phyloP scores from a whole-genome alignment of 192 early-diverging fungal species.

The Entomortierella lignicola region DNA sequence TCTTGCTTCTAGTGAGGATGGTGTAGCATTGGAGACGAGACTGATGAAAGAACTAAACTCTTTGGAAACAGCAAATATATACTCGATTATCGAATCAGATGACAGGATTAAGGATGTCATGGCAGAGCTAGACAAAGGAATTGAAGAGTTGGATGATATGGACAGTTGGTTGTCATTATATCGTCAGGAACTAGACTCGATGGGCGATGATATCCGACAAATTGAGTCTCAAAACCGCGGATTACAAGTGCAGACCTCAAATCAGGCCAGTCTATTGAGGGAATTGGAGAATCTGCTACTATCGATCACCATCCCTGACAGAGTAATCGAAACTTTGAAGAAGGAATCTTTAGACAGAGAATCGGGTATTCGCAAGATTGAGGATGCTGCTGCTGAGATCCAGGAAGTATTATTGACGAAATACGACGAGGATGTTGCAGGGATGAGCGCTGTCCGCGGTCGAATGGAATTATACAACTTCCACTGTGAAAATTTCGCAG shows the following conservation, averaged over 20 bases:
- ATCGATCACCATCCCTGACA: slow-evolving; percentile 71
- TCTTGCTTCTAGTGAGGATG: slow-evolving; percentile 89
- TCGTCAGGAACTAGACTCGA: slow-evolving; percentile 86
- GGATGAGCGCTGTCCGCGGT: slow-evolving; percentile 62
- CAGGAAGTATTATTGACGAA: slow-evolving; percentile 74
- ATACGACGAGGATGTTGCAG: slow-evolving; percentile 62
- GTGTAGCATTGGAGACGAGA: slow-evolving; percentile 86
- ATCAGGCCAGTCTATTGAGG: slow-evolving; percentile 86
- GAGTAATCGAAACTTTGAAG: slow-evolving; percentile 70
- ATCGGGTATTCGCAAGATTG: slow-evolving; percentile 67
- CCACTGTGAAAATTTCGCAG: slow-evolving; percentile 73
- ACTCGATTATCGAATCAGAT: slow-evolving; percentile 94
- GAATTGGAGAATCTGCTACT: slow-evolving; percentile 82
- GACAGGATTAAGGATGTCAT: slow-evolving; percentile 84
- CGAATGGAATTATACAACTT: slow-evolving; percentile 74
- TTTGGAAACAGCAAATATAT: slow-evolving; percentile 93
- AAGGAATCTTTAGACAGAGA: slow-evolving; percentile 73
- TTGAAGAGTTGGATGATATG: slow-evolving; percentile 85
- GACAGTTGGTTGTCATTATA: slow-evolving; percentile 90
- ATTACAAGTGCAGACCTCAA: slow-evolving; percentile 88
- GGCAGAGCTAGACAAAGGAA: slow-evolving; percentile 84
- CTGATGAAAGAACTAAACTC: slow-evolving; percentile 86
- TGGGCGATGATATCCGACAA: slow-evolving; percentile 81
- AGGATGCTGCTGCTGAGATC: slow-evolving; percentile 73
- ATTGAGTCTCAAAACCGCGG: slow-evolving; percentile 94